Base-by-base conservation (phyloP, 2,329 filamentous ascomycete species). In the Phyllosticta citribraziliensis region DNA sequence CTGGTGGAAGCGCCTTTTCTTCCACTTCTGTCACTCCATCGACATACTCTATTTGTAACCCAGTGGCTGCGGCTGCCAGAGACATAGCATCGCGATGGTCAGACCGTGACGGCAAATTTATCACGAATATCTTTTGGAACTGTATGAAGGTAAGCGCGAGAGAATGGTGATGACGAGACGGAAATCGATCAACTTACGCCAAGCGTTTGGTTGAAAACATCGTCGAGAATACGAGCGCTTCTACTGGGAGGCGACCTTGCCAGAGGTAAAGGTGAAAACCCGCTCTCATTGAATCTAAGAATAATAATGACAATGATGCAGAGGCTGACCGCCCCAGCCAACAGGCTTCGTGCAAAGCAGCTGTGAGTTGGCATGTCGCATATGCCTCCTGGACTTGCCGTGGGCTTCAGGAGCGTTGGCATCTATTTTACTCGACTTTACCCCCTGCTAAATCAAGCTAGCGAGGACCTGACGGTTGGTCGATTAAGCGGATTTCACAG, bases 101-200 rank as follows among this genome's bases (percentile, higher is more conserved):
- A 22, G 75, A 78, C 3, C 81, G 71, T 20, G 74, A 73, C 0
- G 79, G 78, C 5, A 83, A 73, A 55, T 79, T 81, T 54, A 84
- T 75, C 24, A 80, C 79, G 63, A 82, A 76, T 17, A 84, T 78
- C 58, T 79, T 74, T 35, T 79, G 72, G 64, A 84, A 84, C 80
- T 82, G 8, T 10, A 1, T 19, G 17, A 6, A 1, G 9, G n/a
- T 56, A 8, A 56, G 40, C 27, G n/a, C 12, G 1, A 14, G 2
- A 2, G 35, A 24, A 3, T 17, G 6, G 17, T 14, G 9, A 20
- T 2, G 11, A 3, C 4, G 24, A 25, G 8, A 20, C 52, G 17
- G 27, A 17, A 52, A 17, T 14, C 4, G 5, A 8, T 0, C 4
- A 11, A 62, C 60, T 62, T 17, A 62, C 60, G 33, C 60, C 60